Evolutionary conservation across 2,329 filamentous ascomycete genomes (phyloP).

Genomic region (Cladosporium austrohemisphaericum): DNA sequence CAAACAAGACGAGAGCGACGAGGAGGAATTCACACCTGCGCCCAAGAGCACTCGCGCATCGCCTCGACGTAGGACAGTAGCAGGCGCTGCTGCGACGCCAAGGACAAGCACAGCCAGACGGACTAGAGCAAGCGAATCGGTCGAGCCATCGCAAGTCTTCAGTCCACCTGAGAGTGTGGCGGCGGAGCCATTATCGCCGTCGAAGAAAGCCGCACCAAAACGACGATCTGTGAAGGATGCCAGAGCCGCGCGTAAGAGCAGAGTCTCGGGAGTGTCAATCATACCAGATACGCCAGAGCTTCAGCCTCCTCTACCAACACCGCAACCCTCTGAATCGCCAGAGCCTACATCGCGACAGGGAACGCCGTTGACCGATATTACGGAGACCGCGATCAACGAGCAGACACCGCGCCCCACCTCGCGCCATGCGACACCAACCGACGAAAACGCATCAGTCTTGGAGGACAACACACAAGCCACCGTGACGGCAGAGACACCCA

Average conservation of each 20-base stretch:
- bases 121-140: slow-evolving; percentile 44
- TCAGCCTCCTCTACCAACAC: slow-evolving; percentile 38
- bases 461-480: slow-evolving; percentile 18
- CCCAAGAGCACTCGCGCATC: slow-evolving; percentile 58
- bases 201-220: slow-evolving; percentile 62
- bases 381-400: slow-evolving; percentile 62
- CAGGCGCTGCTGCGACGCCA: slow-evolving; percentile 48
- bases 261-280: slow-evolving; percentile 37
- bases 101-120: slow-evolving; percentile 40
- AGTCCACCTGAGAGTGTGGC: slow-evolving; percentile 53
- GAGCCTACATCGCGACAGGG: slow-evolving; percentile 38
- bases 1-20: slow-evolving; percentile 54
- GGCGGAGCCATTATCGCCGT: slow-evolving; percentile 51
- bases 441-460: slow-evolving; percentile 17
- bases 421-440: slow-evolving; percentile 18
- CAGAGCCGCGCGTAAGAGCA: slow-evolving; percentile 38
- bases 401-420: slow-evolving; percentile 40
- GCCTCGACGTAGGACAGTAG: slow-evolving; percentile 50
- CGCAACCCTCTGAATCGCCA: slow-evolving; percentile 42
- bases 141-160: slow-evolving; percentile 60
- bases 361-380: slow-evolving; percentile 71
- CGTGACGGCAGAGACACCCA: slow-evolving; percentile 23
- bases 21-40: slow-evolving; percentile 77
- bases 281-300: slow-evolving; percentile 36
- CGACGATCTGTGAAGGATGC: slow-evolving; percentile 57